These are phyloP conservation scores for Bryopsis sp. DNA, from an alignment of 139 green algal genomes.

Conservation along the genomic window DNA sequence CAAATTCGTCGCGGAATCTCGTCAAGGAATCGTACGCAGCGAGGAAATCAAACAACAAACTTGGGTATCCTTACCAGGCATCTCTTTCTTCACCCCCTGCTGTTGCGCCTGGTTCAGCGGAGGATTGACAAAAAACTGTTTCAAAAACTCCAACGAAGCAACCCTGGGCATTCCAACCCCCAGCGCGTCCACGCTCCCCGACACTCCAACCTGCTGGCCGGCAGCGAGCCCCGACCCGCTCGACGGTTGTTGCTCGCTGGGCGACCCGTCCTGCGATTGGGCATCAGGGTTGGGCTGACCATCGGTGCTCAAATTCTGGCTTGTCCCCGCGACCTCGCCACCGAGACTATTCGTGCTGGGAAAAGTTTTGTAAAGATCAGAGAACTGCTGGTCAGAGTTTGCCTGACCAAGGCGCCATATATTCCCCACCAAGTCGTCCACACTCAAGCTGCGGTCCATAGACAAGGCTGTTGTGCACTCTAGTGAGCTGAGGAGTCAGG, in stretches of 20 bases:
- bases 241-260: too few species aligned
- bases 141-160: constrained; percentile 8
- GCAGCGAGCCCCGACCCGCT: too few species aligned
- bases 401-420: constrained; percentile 11
- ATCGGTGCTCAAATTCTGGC: neutral
- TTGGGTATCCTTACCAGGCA: neutral
- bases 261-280: neutral
- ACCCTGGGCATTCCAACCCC: constrained; percentile 1
- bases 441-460: constrained; percentile 15
- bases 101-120: neutral
- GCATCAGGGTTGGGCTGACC: neutral
- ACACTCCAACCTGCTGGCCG: too few species aligned
- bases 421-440: constrained; percentile 9
- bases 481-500: neutral
- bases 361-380: neutral
- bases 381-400: neutral
- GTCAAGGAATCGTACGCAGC: neutral
- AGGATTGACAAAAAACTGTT: constrained; percentile 7
- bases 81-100: neutral
- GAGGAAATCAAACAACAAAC: neutral
- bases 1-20: neutral
- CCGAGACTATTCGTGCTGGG: neutral
- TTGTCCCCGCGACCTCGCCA: neutral
- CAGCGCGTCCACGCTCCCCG: too few species aligned
- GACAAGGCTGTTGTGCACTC: neutral